Base-by-base conservation (phyloP, 139 green algal genomes). In the Tetratostichococcus sp. region DNA sequence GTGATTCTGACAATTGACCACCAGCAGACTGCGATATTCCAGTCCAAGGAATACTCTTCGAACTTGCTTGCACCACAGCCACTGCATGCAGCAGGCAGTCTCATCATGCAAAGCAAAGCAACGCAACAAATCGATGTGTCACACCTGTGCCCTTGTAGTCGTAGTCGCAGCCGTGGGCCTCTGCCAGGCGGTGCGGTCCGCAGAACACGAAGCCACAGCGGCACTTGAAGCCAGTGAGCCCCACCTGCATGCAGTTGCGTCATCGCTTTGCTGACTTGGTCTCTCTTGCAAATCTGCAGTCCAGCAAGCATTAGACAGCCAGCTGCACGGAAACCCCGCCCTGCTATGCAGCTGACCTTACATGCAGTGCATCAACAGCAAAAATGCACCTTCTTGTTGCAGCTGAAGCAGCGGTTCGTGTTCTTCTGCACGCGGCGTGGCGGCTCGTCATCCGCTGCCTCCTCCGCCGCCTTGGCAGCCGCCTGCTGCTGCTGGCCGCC, bases 221-320 rank as follows among this genome's bases (percentile, higher is more conserved):
- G 88, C 93, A 97, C 77, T 91, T 91, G 85, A 97, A 97, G 35
- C 93, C 93, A 1, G 90, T 97, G 8, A 97, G 82, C 1, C 93
- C 93, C 19, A 97, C 82, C 65, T 62, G 50, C 50, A 62, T 42
- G 21, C 33, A 50, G 39, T 50, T 50, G 6, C 39, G 11, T 50
- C 6, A 21, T 8, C n/a, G n/a, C n/a, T n/a, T n/a, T n/a, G n/a
- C n/a, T n/a, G n/a, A n/a, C n/a, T n/a, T n/a, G n/a, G n/a, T n/a
- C n/a, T n/a, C n/a, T n/a, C n/a, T n/a, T n/a, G n/a, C n/a, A n/a
- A n/a, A n/a, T n/a, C n/a, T n/a, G n/a, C n/a, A n/a, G n/a, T n/a
- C n/a, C n/a, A n/a, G n/a, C n/a, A n/a, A n/a, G n/a, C n/a, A n/a
- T n/a, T n/a, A n/a, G n/a, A n/a, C n/a, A n/a, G n/a, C n/a, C n/a